Percentiles rank a stretch among this genome's conserved stretches.
phyloP scores from a whole-genome alignment of 2,329 filamentous ascomycete genomes.

The Pseudogymnoascus sp. region DNA sequence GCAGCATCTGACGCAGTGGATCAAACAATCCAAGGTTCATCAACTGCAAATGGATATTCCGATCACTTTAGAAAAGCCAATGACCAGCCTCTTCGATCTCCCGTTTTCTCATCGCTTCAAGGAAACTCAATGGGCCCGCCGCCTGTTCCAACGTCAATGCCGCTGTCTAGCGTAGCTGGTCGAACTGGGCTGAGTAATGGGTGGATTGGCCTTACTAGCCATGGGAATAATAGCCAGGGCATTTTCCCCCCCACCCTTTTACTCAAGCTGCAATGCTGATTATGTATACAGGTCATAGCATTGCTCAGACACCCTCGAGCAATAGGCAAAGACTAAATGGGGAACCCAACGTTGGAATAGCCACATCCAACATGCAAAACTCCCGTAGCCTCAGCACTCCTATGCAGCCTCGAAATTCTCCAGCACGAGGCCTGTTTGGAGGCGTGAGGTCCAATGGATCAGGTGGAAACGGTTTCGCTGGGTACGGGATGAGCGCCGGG shows the following conservation, averaged over 20 bases:
- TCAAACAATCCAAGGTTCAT: constrained; percentile 31
- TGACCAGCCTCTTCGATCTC: neutral
- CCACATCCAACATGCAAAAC: constrained; percentile 16
- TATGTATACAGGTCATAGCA: constrained; percentile 17
- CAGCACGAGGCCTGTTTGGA: constrained; percentile 15
- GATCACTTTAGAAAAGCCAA: constrained; percentile 18
- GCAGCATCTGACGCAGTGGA: constrained; percentile 46
- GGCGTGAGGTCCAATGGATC: constrained; percentile 17
- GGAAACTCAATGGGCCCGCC: neutral
- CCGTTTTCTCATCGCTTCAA: neutral
- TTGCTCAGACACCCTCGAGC: constrained; percentile 26
- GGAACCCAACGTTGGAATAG: constrained; percentile 12
- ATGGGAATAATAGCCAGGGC: neutral
- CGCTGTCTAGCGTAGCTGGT: neutral
- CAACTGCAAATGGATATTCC: constrained; percentile 20
- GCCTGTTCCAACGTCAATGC: neutral
- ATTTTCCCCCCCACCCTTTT: neutral
- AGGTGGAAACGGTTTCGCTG: constrained; percentile 20
- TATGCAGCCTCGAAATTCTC: constrained; percentile 12
- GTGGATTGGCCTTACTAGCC: neutral
- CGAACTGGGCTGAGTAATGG: neutral
- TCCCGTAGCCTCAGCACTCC: constrained; percentile 17
- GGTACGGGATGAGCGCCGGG: constrained; percentile 30
- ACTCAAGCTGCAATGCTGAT: neutral
- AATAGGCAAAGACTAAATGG: constrained; percentile 24